Evolutionary conservation across 2,329 filamentous ascomycete species (phyloP).

Genomic region (Pseudocercospora musae): DNA sequence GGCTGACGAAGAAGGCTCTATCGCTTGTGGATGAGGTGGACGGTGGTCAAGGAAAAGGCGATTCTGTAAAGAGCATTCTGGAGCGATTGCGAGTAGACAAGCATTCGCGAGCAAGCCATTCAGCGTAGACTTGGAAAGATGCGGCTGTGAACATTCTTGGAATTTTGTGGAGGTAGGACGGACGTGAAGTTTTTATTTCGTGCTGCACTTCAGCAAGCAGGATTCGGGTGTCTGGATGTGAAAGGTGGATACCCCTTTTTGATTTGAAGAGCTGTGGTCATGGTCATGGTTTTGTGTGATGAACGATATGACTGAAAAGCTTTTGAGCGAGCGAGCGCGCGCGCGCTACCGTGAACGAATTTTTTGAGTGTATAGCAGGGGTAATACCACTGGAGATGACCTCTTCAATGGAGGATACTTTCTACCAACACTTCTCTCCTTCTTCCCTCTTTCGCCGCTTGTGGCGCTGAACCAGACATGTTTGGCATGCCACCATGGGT

Average conservation of each 20-base stretch:
- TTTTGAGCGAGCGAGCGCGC: not conserved
- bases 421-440: not conserved
- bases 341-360: not conserved
- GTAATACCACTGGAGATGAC: not conserved
- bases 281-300: not conserved
- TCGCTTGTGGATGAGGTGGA: conserved; percentile 44
- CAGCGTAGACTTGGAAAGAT: not conserved
- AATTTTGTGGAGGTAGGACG: not conserved
- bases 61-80: conserved; percentile 38
- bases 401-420: not conserved
- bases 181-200: not conserved
- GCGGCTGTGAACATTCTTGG: not conserved
- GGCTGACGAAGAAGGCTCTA: conserved; percentile 43
- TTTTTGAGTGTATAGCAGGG: not conserved
- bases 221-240: not conserved
- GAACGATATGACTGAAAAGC: not conserved
- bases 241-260: not conserved
- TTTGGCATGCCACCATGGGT: no score
- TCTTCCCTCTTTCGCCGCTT: not conserved
- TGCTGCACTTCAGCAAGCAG: not conserved
- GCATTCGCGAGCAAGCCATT: conserved; percentile 18
- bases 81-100: conserved; percentile 39
- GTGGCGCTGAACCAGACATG: no score
- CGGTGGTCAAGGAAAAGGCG: conserved; percentile 35
- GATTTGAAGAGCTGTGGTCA: not conserved